These are phyloP conservation scores for Coemansia sp. DNA, from an alignment of 192 early-diverging fungal genomes.

Conservation along the genomic window DNA sequence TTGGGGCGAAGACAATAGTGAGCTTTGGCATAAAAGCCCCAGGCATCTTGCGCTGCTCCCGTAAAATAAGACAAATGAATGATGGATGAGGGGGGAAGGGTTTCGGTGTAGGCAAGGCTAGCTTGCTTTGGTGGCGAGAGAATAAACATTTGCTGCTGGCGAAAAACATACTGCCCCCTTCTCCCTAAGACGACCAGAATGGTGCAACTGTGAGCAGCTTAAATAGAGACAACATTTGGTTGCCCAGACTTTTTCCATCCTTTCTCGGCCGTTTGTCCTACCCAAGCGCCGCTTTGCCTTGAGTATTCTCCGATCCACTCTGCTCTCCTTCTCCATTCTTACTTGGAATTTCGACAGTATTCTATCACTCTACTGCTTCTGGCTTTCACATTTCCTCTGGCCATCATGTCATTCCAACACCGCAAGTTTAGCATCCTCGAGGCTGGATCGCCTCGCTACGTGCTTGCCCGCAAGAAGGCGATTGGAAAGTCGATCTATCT, in stretches of 20 bases:
- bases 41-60: too few species aligned
- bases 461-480: conserved; percentile 52
- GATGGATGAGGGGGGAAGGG: too few species aligned
- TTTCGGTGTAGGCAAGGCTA: too few species aligned
- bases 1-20: not conserved
- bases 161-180: not conserved
- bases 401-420: conserved; percentile 32
- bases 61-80: too few species aligned
- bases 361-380: not conserved
- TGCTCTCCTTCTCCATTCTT: not conserved
- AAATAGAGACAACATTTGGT: not conserved
- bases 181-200: not conserved
- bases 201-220: not conserved
- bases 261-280: not conserved
- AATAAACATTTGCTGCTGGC: not conserved
- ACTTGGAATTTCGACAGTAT: not conserved
- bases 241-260: not conserved
- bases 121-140: not conserved
- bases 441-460: conserved; percentile 49
- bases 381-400: not conserved
- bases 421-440: conserved; percentile 56
- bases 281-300: not conserved
- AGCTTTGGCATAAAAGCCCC: not conserved
- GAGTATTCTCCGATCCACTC: not conserved
- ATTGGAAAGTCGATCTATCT: conserved; percentile 51